A percentile compares a stretch with the other conserved stretches of the same genome.
Conservation (phyloP, 2,329 filamentous ascomycete genomes). For the Pyrenochaeta sp. region DNA sequence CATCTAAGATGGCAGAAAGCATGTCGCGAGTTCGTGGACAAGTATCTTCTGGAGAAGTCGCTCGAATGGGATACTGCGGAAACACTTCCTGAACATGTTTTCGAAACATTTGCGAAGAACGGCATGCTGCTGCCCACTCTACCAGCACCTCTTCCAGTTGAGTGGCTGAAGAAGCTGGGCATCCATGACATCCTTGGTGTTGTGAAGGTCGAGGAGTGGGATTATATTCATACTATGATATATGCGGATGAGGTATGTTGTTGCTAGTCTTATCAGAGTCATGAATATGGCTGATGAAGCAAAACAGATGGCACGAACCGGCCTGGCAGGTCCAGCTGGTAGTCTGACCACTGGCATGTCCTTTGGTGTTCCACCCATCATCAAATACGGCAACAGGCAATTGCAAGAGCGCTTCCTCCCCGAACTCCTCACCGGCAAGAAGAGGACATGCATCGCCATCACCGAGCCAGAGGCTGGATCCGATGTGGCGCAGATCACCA, state of each 20-base stretch:
- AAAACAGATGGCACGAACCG: slow-evolving; percentile 68
- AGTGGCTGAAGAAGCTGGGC: slow-evolving; percentile 71
- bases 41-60: slow-evolving; percentile 69
- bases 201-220: slow-evolving; percentile 76
- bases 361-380: slow-evolving; percentile 75
- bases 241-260: slow-evolving; percentile 69
- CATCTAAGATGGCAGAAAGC: slow-evolving; percentile 73
- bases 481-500: slow-evolving; percentile 77
- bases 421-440: slow-evolving; percentile 71
- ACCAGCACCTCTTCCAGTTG: slow-evolving; percentile 72
- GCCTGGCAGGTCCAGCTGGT: slow-evolving; percentile 69
- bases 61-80: slow-evolving; percentile 75
- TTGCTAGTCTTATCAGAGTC: neutral
- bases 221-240: slow-evolving; percentile 75
- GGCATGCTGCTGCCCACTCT: slow-evolving; percentile 77
- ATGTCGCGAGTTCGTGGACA: slow-evolving; percentile 71
- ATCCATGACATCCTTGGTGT: slow-evolving; percentile 73
- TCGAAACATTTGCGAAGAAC: slow-evolving; percentile 68
- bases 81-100: slow-evolving; percentile 70
- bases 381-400: slow-evolving; percentile 71
- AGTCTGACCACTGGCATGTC: slow-evolving; percentile 76
- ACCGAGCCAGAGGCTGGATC: slow-evolving; percentile 79
- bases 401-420: slow-evolving; percentile 76
- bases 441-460: slow-evolving; percentile 77
- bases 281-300: neutral